Base-by-base conservation (phyloP, 495 filamentous ascomycete species). In the Talaromyces borbonicus region DNA sequence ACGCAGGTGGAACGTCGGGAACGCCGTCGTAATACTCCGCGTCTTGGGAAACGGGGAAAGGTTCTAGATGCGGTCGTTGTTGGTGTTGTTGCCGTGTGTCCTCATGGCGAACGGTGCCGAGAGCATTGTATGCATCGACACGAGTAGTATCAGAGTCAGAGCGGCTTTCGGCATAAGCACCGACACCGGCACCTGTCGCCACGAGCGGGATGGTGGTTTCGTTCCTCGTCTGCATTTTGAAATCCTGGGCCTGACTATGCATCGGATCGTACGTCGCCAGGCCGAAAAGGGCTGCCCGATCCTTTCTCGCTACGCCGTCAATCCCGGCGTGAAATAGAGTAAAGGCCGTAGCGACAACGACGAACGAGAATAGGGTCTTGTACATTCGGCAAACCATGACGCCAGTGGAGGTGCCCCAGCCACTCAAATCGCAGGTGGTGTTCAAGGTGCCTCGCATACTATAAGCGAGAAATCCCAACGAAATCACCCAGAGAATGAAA, bases 331-430 rank as follows among this genome's bases (percentile, higher is more conserved):
- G 65, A 25, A 60, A 53, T 50, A 75, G 57, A 29, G 72, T 72
- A 12, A 67, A 56, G 1, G 67, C 59, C 5, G 69, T 49, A 25
- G 72, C 78, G 36, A 74, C 40, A 24, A 79, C 57, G 3, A 73
- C 67, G 61, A 85, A 83, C n/a, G 71, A 54, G 61, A 80, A 81
- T 7, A 84, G 64, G 14, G 79, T 68, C 62, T 84, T 85, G 69
- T 81, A 85, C 49, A 73, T 61, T 42, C 75, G 59, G 59, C 80
- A 84, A 31, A 84, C 71, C 54, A 69, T 67, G 39, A 82, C 70
- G 25, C 73, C 80, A 23, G 72, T 73, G 0, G 71, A 66, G 25
- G 72, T 74, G 30, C 66, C 61, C 78, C 79, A 85, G 60, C 69
- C 69, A 26, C 56, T 50, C 5, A 59, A 55, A 16, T 65, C 68